These are phyloP conservation scores for Salix dunnii DNA, from an alignment of 345 rosid genomes.

Conservation along the genomic window DNA sequence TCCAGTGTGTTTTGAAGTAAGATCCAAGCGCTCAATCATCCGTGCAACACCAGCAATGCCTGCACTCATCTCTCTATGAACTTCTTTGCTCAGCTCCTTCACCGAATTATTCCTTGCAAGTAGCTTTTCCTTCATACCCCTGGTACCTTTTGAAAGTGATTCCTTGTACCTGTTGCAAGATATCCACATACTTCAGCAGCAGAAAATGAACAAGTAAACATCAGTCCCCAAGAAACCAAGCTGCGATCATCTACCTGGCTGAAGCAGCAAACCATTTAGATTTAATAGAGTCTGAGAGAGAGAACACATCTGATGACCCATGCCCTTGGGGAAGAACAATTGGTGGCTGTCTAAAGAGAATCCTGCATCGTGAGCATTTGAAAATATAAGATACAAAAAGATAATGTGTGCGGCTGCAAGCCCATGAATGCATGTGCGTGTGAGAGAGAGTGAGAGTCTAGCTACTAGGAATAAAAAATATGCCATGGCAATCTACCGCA, in stretches of 20 bases:
- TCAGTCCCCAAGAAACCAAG: neutral
- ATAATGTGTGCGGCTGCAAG: neutral
- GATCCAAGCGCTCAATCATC: constrained; percentile 72
- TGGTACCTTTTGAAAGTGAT: constrained; percentile 70
- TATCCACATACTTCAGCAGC: constrained; percentile 3
- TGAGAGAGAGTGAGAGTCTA: neutral
- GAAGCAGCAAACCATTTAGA: constrained; percentile 71
- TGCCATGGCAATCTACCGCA: neutral
- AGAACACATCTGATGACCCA: constrained; percentile 38
- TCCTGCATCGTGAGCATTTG: constrained; percentile 21
- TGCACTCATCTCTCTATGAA: constrained; percentile 81
- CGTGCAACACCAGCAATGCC: constrained; percentile 77
- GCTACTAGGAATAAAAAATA: neutral
- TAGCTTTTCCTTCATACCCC: constrained; percentile 77
- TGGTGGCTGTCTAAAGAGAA: constrained; percentile 22
- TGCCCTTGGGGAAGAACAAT: constrained; percentile 31
- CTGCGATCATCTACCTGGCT: constrained; percentile 40
- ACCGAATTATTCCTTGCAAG: constrained; percentile 68
- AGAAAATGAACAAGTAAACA: neutral
- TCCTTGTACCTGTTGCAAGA: constrained; percentile 66
- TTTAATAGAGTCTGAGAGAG: constrained; percentile 71
- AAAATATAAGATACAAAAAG: neutral
- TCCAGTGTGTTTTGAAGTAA: constrained; percentile 55
- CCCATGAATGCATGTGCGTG: neutral
- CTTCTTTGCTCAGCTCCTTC: constrained; percentile 87